Base-by-base conservation (phyloP, 139 green algal genomes). In the Chlorella sp. region DNA sequence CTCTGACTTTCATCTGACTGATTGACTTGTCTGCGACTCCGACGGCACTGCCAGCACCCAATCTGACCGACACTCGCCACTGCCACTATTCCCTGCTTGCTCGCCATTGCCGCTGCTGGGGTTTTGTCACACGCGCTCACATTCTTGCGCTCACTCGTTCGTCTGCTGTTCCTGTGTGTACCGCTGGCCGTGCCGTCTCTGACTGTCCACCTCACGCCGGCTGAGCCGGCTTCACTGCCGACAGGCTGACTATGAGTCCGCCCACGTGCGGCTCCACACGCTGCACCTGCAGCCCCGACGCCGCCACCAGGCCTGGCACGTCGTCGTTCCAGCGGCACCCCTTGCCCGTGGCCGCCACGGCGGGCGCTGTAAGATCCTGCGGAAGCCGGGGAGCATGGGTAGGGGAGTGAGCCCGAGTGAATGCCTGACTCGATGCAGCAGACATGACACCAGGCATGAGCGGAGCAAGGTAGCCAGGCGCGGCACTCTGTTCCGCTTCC, bases 261-360 rank as follows among this genome's bases (percentile, higher is more conserved):
- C 60, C 89, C 38, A 90, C 24, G 69, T 93, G 81, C 26, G 81
- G 43, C 76, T 89, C 58, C 46, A 84, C 0, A 17, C 40, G 41
- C 41, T 82, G 28, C 44, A 89, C 46, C 22, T 51, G 54, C 19
- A 93, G 51, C 22, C 89, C 89, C 4, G 87, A 75, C 28, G 36
- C 58, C 22, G 2, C 28, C 41, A 92, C 54, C 76, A 94, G 75
- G 19, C 32, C 68, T 32, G 58, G 20, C 43, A 95, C 88, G 72
- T 92, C 84, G 76, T 95, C 91, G 75, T 94, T 93, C 93, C 93
- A 95, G 4, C 51, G 40, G 54, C 87, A 90, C 41, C 87, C 87
- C 65, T 88, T 88, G 65, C 87, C 70, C 44, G 65, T 77, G 36
- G 67, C 54, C 11, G 76, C 69, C 32, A 90, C 76, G 36, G 76